Evolutionary conservation across 208 protist species (phyloP), one percentile per base, ranked within the genome.

Genomic region (Trypanosoma avium): DNA sequence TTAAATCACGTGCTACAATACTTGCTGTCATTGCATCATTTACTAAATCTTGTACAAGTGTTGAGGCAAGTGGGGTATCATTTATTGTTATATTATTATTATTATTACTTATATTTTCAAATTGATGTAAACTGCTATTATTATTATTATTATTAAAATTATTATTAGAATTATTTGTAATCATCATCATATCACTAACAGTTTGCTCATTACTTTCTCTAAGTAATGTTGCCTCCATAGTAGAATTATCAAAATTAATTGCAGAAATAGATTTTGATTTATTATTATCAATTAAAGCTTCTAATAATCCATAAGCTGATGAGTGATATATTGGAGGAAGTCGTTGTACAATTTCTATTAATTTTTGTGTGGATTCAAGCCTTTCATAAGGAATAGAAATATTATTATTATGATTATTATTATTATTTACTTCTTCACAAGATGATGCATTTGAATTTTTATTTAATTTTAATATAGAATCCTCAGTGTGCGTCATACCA

Each of bases 291-390:
- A 86, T 29, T 7, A 93, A 55, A 15, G 79, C 77, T 50, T 93
- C 84, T 5, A 93, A 27, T 40, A 90, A 90, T 0, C 82, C 81
- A 24, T 84, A 61, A 0, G 75, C 81, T 4, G 84, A 73, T 7
- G 73, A 61, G 52, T 87, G n/a, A n/a, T n/a, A n/a, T n/a, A n/a
- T 60, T 9, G 47, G n/a, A 13, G 87, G 75, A 27, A 93, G 72
- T 33, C 79, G 76, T n/a, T 53, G 43, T 22, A 90, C 66, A 30
- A 84, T 53, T 22, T 70, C 63, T 24, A 77, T 50, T 0, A 88
- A 29, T 13, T 76, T 65, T 42, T 66, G 59, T 46, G 62, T 45
- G 17, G 55, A 63, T 13, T 52, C 5, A 29, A 43, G 42, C 42
- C 36, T 12, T 6, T 61, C 63, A 9, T 15, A 24, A 21, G 35